Base-by-base conservation (phyloP, 768 basidiomycete genomes). In the Lactarius indigo region DNA sequence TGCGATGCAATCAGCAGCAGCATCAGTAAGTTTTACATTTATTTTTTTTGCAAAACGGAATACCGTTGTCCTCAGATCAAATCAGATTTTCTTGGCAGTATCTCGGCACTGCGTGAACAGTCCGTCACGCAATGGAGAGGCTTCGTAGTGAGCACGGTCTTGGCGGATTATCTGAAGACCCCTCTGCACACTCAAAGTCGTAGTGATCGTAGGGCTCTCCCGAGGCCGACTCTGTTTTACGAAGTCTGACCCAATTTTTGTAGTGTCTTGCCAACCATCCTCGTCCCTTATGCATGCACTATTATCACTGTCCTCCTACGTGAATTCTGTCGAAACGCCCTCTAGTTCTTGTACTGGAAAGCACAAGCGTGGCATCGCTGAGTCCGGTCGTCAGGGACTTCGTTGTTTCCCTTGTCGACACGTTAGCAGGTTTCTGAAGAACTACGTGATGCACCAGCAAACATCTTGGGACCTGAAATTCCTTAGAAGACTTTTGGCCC, bases 201-300 rank as follows among this genome's bases (percentile, higher is more conserved):
- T 8, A 12, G 39, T 7, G 57, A 59, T 35, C 9, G 66, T 67
- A 30, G 63, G 66, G 33, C 44, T 23, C 44, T 42, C 15, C 15
- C 42, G 12, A 20, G 2, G 26, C 52, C 26, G 39, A n/a, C 8
- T 23, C 3, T 44, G 44, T 13, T 30, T 37, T 17, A 3, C 12
- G 23, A 30, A 1, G 47, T 44, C 39, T 4, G 18, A 67, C 42
- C 30, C 13, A 44, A 31, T 33, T 12, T 55, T 12, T 33, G 52
- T 31, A 67, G 66, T 30, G 7, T 20, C 50, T 55, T 28, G 30
- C 50, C 61, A 62, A 18, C 57, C 62, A n/a, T 67, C 66, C 26
- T 63, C 41, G 57, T 47, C 62, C 30, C 66, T 67, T 5, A 63
- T 67, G 66, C 61, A 67, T 44, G 66, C 66, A 7, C 17, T 67